phyloP scores from a whole-genome alignment of 2,329 filamentous ascomycete genomes.

The Raffaelea albimanens region DNA sequence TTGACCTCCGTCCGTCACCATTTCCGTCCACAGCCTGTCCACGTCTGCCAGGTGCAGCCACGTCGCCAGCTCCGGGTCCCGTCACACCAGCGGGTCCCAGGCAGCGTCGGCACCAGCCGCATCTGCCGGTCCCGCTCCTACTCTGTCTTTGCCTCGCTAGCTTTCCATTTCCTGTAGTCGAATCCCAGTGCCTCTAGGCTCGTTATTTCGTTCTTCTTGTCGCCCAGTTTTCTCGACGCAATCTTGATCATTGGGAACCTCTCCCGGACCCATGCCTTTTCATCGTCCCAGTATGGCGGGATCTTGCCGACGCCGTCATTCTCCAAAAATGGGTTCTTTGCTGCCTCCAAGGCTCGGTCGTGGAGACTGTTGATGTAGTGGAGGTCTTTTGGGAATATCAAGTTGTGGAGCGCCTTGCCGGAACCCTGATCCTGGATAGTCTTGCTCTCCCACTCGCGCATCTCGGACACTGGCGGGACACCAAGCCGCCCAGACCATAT shows the following conservation, averaged over 20 bases:
- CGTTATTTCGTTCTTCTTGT: conserved; percentile 22
- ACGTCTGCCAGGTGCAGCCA: no score
- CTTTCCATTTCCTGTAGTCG: conserved; percentile 23
- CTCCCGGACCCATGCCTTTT: conserved; percentile 29
- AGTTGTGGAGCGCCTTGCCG: conserved; percentile 23
- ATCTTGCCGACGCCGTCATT: conserved; percentile 27
- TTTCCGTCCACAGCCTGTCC: no score
- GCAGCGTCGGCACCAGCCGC: no score
- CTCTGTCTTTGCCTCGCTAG: no score
- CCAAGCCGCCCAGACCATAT: conserved; percentile 53
- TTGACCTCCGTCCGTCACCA: no score
- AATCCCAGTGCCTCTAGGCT: conserved; percentile 28
- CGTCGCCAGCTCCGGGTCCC: no score
- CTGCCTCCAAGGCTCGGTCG: conserved; percentile 34
- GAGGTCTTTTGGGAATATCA: conserved; percentile 42
- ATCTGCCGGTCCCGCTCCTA: no score
- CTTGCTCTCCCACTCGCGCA: not conserved
- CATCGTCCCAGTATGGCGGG: conserved; percentile 29
- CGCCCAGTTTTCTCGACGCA: conserved; percentile 26
- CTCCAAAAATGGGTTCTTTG: conserved; percentile 18
- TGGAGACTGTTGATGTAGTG: conserved; percentile 51
- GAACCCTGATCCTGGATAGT: not conserved
- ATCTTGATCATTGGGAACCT: conserved; percentile 30
- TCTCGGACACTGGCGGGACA: conserved; percentile 31
- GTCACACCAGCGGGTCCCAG: no score